phyloP scores from a whole-genome alignment of 1,139 yeast genomes.

The Suhomyces yuchorum region DNA sequence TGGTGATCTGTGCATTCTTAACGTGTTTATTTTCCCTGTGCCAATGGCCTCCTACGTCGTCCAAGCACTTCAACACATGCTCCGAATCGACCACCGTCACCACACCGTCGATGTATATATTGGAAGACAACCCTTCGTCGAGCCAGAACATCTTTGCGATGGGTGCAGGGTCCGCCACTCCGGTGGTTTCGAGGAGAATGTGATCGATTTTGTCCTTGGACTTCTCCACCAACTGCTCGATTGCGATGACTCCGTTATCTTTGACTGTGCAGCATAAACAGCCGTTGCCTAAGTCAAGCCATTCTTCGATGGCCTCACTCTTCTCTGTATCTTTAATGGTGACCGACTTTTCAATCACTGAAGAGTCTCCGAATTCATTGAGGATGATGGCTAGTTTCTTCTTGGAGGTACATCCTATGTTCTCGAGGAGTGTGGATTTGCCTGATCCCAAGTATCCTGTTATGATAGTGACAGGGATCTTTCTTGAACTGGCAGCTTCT shows the following conservation, averaged over 20 bases:
- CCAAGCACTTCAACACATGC: slow-evolving; percentile 65
- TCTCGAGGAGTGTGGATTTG: slow-evolving; percentile 79
- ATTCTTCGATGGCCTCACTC: slow-evolving; percentile 71
- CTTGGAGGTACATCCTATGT: slow-evolving; percentile 67
- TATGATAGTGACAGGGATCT: slow-evolving; percentile 88
- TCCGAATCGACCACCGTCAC: slow-evolving; percentile 86
- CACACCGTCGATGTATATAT: slow-evolving; percentile 88
- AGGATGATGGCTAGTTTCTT: slow-evolving; percentile 84
- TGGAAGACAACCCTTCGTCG: slow-evolving; percentile 83
- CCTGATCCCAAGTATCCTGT: slow-evolving; percentile 97
- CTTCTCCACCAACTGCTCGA: slow-evolving; percentile 79
- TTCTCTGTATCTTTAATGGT: slow-evolving; percentile 66
- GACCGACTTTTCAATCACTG: slow-evolving; percentile 84
- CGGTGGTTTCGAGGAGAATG: slow-evolving; percentile 89
- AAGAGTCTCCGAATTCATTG: slow-evolving; percentile 88
- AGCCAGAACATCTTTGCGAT: slow-evolving; percentile 97
- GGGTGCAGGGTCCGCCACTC: slow-evolving; percentile 98
- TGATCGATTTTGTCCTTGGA: slow-evolving; percentile 80
- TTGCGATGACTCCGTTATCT: slow-evolving; percentile 92
- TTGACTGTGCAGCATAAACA: slow-evolving; percentile 96
- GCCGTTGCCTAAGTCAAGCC: slow-evolving; percentile 96
- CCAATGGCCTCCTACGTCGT: slow-evolving; percentile 72
- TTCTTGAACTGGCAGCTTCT: slow-evolving; percentile 19
- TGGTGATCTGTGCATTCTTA: slow-evolving; percentile 23
- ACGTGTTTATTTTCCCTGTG: slow-evolving; percentile 45